phyloP scores from a whole-genome alignment of 2,329 filamentous ascomycete species.

The Xenoacremonium recifei region DNA sequence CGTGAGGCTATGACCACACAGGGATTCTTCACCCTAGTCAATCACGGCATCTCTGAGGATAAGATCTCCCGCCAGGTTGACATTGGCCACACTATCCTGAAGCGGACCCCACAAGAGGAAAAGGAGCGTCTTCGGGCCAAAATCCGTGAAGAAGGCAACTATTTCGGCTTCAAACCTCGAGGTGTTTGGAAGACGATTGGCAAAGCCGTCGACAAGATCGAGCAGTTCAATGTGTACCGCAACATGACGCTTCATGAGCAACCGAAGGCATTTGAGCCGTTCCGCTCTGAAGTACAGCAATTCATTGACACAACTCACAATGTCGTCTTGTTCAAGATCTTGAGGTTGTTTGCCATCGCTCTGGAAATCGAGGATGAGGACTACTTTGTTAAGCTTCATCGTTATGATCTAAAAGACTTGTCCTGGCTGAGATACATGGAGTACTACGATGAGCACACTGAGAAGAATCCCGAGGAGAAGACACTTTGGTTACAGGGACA shows the following conservation, averaged over 20 bases:
- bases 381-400: not conserved
- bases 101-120: not conserved
- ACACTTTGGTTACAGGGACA: conserved; percentile 2
- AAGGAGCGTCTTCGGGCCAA: not conserved
- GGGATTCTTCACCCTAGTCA: conserved; percentile 2
- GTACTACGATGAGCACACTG: conserved; percentile 1
- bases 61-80: not conserved
- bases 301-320: not conserved
- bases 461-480: conserved; percentile 1
- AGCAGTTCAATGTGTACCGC: not conserved
- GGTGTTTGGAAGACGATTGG: not conserved
- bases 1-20: not conserved
- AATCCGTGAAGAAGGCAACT: not conserved
- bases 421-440: conserved; percentile 3
- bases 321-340: not conserved
- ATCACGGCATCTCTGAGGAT: conserved; percentile 1
- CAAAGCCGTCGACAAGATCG: not conserved
- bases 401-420: not conserved
- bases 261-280: not conserved
- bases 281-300: not conserved
- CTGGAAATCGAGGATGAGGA: conserved; percentile 1
- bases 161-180: not conserved
- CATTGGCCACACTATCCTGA: not conserved
- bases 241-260: not conserved
- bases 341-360: not conserved